phyloP scores from a whole-genome alignment of 768 basidiomycete genomes.

The Strobilomyces confusus region DNA sequence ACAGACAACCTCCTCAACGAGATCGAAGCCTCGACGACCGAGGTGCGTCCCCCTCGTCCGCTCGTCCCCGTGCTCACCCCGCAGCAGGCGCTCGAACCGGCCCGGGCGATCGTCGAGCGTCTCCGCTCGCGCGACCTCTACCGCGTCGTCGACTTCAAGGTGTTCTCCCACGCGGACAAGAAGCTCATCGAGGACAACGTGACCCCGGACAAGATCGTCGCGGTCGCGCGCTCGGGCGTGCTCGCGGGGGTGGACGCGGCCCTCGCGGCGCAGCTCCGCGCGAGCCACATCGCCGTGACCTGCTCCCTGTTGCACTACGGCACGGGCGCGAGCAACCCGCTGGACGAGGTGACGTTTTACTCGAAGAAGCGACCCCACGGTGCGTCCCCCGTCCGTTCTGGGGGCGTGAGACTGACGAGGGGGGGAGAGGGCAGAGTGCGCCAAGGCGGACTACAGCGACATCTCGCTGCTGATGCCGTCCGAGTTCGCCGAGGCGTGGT shows the following conservation, averaged over 20 bases:
- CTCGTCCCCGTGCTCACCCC: no score
- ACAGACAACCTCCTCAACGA: constrained; percentile 63
- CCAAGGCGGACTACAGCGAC: constrained; percentile 47
- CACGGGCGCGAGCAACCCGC: constrained; percentile 64
- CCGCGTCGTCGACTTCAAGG: constrained; percentile 62
- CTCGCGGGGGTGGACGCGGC: constrained; percentile 25
- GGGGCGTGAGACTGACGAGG: no score
- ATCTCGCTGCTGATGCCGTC: constrained; percentile 63
- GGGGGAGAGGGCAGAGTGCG: no score
- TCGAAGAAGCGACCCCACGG: constrained; percentile 58
- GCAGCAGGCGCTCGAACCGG: constrained; percentile 51
- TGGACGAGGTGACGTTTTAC: constrained; percentile 70
- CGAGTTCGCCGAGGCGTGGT: constrained; percentile 63
- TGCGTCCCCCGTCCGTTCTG: no score
- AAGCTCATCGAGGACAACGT: constrained; percentile 24
- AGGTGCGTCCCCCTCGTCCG: constrained; percentile 4
- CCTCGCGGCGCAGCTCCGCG: constrained; percentile 34
- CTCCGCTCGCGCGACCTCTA: constrained; percentile 66
- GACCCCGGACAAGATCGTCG: constrained; percentile 43
- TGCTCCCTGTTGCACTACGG: constrained; percentile 71
- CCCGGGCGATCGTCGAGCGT: constrained; percentile 60
- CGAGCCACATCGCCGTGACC: constrained; percentile 60
- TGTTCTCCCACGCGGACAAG: constrained; percentile 35
- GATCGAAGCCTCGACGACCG: constrained; percentile 51
- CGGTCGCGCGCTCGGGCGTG: constrained; percentile 33